Percentiles rank a stretch among this genome's conserved stretches.
Evolutionary conservation across 208 protist species (phyloP).

Genomic region (Acanthamoeba castellanii): DNA sequence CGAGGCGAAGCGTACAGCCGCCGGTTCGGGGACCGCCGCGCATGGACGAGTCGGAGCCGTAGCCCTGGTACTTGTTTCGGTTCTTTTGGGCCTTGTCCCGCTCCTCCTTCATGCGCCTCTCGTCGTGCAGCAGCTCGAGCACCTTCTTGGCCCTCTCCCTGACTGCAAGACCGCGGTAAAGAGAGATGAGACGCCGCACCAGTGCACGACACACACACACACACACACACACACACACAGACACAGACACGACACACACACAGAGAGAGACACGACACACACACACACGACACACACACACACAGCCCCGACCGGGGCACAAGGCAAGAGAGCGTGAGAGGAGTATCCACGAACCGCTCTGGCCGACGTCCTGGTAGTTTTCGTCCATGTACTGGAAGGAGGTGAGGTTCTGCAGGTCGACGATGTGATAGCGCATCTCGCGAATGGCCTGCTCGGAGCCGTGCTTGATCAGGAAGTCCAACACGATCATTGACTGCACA

Average conservation of each 20-base stretch:
- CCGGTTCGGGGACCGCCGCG: constrained; percentile 1
- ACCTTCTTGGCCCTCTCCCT: constrained; percentile 9
- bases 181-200: too few species aligned
- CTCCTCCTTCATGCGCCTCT: constrained; percentile 31
- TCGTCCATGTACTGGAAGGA: constrained; percentile 15
- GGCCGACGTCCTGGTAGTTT: constrained; percentile 17
- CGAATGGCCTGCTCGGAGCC: constrained; percentile 26
- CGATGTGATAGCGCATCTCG: constrained; percentile 7
- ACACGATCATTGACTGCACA: neutral
- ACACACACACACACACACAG: too few species aligned
- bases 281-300: too few species aligned
- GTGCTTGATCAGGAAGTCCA: constrained; percentile 13
- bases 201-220: too few species aligned
- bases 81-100: neutral
- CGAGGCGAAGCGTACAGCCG: neutral
- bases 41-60: constrained; percentile 22
- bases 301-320: neutral
- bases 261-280: too few species aligned
- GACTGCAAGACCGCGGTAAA: neutral
- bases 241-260: neutral
- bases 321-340: neutral
- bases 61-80: constrained; percentile 14
- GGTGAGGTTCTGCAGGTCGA: constrained; percentile 9
- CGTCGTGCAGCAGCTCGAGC: constrained; percentile 15
- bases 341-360: neutral